phyloP scores from a whole-genome alignment of 129 eudicot species.

The Pseudognaphalium luteoalbum region DNA sequence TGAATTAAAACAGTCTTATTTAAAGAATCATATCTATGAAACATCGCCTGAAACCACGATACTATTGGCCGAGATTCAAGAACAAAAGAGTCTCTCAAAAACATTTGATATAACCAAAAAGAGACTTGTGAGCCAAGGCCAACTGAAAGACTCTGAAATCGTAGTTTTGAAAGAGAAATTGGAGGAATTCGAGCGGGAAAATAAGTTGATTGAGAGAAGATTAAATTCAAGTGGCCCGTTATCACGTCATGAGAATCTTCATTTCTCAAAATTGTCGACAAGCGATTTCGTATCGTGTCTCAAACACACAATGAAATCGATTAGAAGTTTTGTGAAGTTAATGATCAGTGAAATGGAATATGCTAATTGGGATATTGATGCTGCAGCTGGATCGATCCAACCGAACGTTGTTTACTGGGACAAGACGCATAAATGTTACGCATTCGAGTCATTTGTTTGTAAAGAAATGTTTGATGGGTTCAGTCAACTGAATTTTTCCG shows the following conservation, averaged over 20 bases:
- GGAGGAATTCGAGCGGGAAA: slow-evolving; percentile 53
- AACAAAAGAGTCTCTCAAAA: slow-evolving; percentile 59
- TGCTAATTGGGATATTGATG: slow-evolving; percentile 79
- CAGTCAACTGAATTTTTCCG: slow-evolving; percentile 49
- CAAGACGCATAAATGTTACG: slow-evolving; percentile 49
- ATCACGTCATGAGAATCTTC: slow-evolving; percentile 44
- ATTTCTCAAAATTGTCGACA: slow-evolving; percentile 51
- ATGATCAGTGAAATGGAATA: slow-evolving; percentile 68
- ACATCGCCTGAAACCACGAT: slow-evolving; percentile 51
- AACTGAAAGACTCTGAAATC: slow-evolving; percentile 61
- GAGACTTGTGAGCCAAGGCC: slow-evolving; percentile 57
- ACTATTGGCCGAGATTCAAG: slow-evolving; percentile 58
- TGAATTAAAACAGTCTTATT: slow-evolving; percentile 61
- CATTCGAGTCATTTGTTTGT: slow-evolving; percentile 82
- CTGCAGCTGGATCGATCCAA: slow-evolving; percentile 59
- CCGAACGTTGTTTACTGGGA: slow-evolving; percentile 59
- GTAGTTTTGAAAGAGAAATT: slow-evolving; percentile 60
- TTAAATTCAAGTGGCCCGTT: slow-evolving; percentile 68
- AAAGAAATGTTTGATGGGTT: slow-evolving; percentile 68
- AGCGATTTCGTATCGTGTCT: slow-evolving; percentile 53
- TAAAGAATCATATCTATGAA: slow-evolving; percentile 63
- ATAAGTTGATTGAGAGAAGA: slow-evolving; percentile 62
- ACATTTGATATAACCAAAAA: slow-evolving; percentile 53
- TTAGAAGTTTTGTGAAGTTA: slow-evolving; percentile 52
- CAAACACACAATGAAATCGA: slow-evolving; percentile 56